Evolutionary conservation across 1,139 yeast species (phyloP).

Genomic region (Wickerhamomyces sp.): DNA sequence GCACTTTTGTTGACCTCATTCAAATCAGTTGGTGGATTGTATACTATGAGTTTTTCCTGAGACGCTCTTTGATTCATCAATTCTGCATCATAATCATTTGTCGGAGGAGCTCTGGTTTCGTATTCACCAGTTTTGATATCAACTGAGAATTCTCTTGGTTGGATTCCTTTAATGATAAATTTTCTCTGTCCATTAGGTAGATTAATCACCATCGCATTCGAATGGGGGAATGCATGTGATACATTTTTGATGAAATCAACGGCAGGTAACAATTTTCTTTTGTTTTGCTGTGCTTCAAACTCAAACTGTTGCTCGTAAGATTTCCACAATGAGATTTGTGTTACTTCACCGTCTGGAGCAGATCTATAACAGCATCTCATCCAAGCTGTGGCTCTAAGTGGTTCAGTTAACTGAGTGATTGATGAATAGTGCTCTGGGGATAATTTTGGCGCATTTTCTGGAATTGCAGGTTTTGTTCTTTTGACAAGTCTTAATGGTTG

Average conservation of each 20-base stretch:
- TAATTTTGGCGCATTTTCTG: constrained; percentile 55
- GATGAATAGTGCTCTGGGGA: constrained; percentile 57
- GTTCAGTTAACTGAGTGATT: constrained; percentile 70
- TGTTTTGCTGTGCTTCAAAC: constrained; percentile 38
- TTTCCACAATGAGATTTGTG: constrained; percentile 95
- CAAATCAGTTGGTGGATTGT: constrained; percentile 20
- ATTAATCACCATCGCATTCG: constrained; percentile 87
- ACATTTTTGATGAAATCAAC: constrained; percentile 96
- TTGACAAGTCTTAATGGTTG: constrained; percentile 39
- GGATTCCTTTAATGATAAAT: constrained; percentile 88
- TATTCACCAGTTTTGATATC: constrained; percentile 32
- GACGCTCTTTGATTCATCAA: constrained; percentile 7
- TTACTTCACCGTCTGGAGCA: constrained; percentile 72
- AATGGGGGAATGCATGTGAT: constrained; percentile 82
- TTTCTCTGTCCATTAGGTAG: constrained; percentile 60
- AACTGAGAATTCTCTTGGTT: constrained; percentile 53
- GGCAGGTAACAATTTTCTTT: constrained; percentile 75
- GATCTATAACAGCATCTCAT: constrained; percentile 89
- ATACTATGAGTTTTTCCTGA: constrained; percentile 14
- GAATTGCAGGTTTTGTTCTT: constrained; percentile 47
- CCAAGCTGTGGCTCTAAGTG: constrained; percentile 92
- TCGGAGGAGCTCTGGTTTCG: constrained; percentile 21
- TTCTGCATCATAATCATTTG: constrained; percentile 2
- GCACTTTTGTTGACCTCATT: constrained; percentile 36
- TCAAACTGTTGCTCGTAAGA: constrained; percentile 86